A percentile compares a stretch with the other conserved stretches of the same genome.
phyloP scores from a whole-genome alignment of 106 monocot genomes.

The Platanthera zijinensis region DNA sequence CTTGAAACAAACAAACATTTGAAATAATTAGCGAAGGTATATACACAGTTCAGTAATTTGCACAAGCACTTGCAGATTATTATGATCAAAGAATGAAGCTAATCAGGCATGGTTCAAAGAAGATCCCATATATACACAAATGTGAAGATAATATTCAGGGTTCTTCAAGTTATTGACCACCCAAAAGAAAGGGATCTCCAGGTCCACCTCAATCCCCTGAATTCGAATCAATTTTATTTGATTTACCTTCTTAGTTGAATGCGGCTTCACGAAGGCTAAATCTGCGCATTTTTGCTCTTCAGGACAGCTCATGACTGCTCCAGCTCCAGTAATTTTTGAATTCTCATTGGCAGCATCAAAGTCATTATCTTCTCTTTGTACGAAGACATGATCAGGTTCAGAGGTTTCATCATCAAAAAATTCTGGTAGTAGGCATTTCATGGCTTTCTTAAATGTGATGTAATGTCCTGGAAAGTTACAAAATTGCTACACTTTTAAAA shows the following conservation, averaged over 20 bases:
- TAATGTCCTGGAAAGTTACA: slow-evolving; percentile 17
- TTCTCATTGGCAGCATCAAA: slow-evolving; percentile 9
- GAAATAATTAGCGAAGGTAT: too few species aligned
- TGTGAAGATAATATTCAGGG: slow-evolving; percentile 83
- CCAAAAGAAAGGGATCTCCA: slow-evolving; percentile 74
- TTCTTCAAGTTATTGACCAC: slow-evolving; percentile 70
- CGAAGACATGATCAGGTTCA: not conserved
- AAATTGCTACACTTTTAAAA: not conserved
- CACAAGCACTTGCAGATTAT: too few species aligned
- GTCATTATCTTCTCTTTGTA: not conserved
- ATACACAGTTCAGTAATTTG: too few species aligned
- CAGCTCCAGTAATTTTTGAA: slow-evolving; percentile 5
- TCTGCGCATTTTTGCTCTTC: slow-evolving; percentile 1
- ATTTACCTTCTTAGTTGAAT: slow-evolving; percentile 13
- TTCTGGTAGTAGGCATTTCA: slow-evolving; percentile 54
- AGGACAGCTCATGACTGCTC: not conserved
- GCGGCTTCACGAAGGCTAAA: not conserved
- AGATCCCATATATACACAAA: slow-evolving; percentile 47
- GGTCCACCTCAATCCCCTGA: slow-evolving; percentile 70
- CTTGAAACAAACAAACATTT: too few species aligned
- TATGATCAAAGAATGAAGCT: too few species aligned
- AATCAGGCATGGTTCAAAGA: slow-evolving; percentile 2
- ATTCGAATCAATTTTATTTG: slow-evolving; percentile 57
- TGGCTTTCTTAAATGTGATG: slow-evolving; percentile 44
- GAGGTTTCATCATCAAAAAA: slow-evolving; percentile 24